These are phyloP conservation scores for Isabelozyma heimii DNA, from an alignment of 805 yeast species.

Conservation along the genomic window DNA sequence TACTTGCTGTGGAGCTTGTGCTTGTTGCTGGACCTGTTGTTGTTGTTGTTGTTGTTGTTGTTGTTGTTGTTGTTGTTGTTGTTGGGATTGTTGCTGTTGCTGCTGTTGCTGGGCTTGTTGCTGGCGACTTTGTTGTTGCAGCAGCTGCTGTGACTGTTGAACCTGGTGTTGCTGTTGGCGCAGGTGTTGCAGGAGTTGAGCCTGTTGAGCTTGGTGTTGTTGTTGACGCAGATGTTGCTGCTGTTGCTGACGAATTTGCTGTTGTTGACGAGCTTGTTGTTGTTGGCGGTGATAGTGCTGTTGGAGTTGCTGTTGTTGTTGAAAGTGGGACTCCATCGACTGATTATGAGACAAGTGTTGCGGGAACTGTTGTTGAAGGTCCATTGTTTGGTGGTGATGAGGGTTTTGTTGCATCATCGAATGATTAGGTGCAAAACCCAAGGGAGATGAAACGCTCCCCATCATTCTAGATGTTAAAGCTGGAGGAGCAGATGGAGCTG, in stretches of 20 bases:
- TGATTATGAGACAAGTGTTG: neutral
- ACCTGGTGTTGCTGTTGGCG: constrained; percentile 7
- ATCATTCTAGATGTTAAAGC: constrained; percentile 5
- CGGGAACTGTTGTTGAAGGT: constrained; percentile 10
- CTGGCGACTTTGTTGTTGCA: constrained; percentile 1
- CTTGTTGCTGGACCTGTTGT: constrained; percentile 7
- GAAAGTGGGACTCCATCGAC: constrained; percentile 1
- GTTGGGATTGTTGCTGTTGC: constrained; percentile 7
- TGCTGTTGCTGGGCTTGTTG: constrained; percentile 2
- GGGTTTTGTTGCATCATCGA: constrained; percentile 8
- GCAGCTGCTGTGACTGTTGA: constrained; percentile 3
- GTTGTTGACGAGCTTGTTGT: constrained; percentile 2
- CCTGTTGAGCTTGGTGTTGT: constrained; percentile 6
- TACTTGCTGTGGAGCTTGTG: constrained; percentile 4
- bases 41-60: constrained; percentile 6
- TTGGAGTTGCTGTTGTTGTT: constrained; percentile 6
- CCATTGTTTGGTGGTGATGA: constrained; percentile 6
- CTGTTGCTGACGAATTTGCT: constrained; percentile 6
- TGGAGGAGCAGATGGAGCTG: constrained; percentile 2
- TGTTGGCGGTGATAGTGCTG: constrained; percentile 5
- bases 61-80: constrained; percentile 9
- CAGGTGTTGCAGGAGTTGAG: constrained; percentile 8
- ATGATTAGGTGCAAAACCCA: neutral
- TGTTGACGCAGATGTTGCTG: constrained; percentile 5
- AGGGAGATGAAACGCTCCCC: neutral